Base-by-base conservation (phyloP, 768 basidiomycete species). In the Leccinellum luteum region DNA sequence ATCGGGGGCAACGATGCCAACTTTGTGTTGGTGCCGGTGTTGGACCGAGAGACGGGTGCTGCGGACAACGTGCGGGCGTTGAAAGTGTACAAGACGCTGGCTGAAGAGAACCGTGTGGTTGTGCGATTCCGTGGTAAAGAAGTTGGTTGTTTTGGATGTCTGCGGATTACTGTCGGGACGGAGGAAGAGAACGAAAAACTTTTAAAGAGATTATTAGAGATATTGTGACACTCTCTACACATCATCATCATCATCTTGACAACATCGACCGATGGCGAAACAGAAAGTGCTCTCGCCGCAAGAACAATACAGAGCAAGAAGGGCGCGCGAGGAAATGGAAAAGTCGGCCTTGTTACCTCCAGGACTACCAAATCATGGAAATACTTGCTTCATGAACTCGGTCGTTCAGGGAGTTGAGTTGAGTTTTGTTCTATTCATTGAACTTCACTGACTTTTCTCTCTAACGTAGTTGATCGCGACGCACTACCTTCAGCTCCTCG, bases 301-400 rank as follows among this genome's bases (percentile, higher is more conserved):
- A 69, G 88, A 90, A 63, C 58, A 84, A 44, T 84, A 86, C 73
- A 74, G 74, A 60, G 83, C 81, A 23, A 74, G 81, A 52, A 84
- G 78, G 63, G 77, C 78, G 52, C 77, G 80, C 64, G 87, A 90
- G 68, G 87, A 89, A 63, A 74, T 76, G 51, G 87, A 88, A 67
- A 76, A 72, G 66, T 71, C 74, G 6, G 85, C 85, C 0, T 76
- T 80, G 43, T 75, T 90, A 10, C 90, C 90, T 0, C 88, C 90
- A 4, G 90, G 90, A 6, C 77, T 92, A 23, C 66, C 84, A 47
- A 92, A 92, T 69, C 88, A 91, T 74, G 87, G 89, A 44, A 92
- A 92, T 70, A 96, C 94, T 0, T 98, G 94, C 74, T 98, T 94
- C 74, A 92, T 95, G 88, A 98, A 96, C 74, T 94, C 92, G 31